Conservation (phyloP, 1,139 yeast genomes). For the Yamadazyma atmosphaerica region DNA sequence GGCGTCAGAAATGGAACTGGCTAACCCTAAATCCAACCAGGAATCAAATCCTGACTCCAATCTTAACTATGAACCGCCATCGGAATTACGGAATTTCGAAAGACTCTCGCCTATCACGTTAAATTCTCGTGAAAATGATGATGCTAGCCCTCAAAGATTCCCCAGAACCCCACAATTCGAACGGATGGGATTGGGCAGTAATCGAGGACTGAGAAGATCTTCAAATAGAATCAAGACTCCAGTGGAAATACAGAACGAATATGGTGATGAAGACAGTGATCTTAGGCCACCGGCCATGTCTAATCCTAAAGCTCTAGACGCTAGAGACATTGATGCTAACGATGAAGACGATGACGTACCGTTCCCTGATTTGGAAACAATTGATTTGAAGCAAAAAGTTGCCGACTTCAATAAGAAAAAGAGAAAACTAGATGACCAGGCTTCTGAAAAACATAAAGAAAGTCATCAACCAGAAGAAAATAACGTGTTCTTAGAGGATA, state of each 20-base stretch:
- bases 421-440: slow-evolving; percentile 11
- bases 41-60: slow-evolving; percentile 1
- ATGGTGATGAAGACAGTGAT: slow-evolving; percentile 36
- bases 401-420: slow-evolving; percentile 12
- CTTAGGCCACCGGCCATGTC: slow-evolving; percentile 28
- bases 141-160: slow-evolving; percentile 39
- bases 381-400: slow-evolving; percentile 18
- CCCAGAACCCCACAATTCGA: slow-evolving; percentile 50
- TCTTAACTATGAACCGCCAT: slow-evolving; percentile 2
- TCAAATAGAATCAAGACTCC: slow-evolving; percentile 27
- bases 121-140: slow-evolving; percentile 1
- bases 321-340: slow-evolving; percentile 8
- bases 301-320: slow-evolving; percentile 1
- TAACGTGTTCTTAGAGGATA: slow-evolving; percentile 35
- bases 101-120: slow-evolving; percentile 7
- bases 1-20: slow-evolving; percentile 31
- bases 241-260: slow-evolving; percentile 23
- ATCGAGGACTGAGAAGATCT: slow-evolving; percentile 13
- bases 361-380: slow-evolving; percentile 26
- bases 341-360: slow-evolving; percentile 22
- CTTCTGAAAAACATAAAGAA: slow-evolving; percentile 3
- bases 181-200: slow-evolving; percentile 7
- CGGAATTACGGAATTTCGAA: slow-evolving; percentile 3
- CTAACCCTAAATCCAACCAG: slow-evolving; percentile 2
- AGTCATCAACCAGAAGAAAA: slow-evolving; percentile 17